Evolutionary conservation across 352 stramenopile genomes (phyloP), one percentile per base, ranked within the genome.

Genomic region (Globisporangium nunn): DNA sequence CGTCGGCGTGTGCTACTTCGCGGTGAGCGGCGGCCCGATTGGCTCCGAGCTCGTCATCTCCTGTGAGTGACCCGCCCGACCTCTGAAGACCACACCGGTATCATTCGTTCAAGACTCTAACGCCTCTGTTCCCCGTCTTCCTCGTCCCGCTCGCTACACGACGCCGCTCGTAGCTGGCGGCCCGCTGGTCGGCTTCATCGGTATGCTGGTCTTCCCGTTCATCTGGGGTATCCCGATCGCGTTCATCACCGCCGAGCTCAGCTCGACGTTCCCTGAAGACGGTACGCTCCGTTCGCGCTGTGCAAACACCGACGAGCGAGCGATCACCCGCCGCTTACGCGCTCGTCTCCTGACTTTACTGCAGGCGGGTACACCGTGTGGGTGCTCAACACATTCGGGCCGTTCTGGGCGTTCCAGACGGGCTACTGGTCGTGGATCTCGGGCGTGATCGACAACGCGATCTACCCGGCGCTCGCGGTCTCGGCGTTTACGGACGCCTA

Each of bases 171-270:
- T 44, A 66, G 70, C 74, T 8, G 74, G 74, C 12, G 74, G 74
- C 11, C 74, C 74, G 31, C 77, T 95, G 39, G 40, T 92, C 61
- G 80, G 91, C 15, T 71, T 98, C 37, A 67, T 97, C 7, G 85
- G 92, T 18, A 84, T 96, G 56, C 37, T 92, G 18, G 28, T 97
- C 11, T 82, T 97, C 44, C 91, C 91, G 10, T 72, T 98, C 31
- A 67, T 98, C 18, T 97, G 91, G 81, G 88, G 79, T 6, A 47
- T 97, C 14, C 92, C 91, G 4, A 93, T 98, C 64, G 88, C 87
- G 28, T 76, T 95, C 53, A 87, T 98, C 33, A 98, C 93, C 6
- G 88, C 91, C 5, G 91, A 98, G 68, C 74, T 98, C 14, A 91
- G 85, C 37, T 87, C 86, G 0, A 70, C 91, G 10, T 97, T 96